phyloP scores from a whole-genome alignment of 257 asterid species.

The Salvia splendens region DNA sequence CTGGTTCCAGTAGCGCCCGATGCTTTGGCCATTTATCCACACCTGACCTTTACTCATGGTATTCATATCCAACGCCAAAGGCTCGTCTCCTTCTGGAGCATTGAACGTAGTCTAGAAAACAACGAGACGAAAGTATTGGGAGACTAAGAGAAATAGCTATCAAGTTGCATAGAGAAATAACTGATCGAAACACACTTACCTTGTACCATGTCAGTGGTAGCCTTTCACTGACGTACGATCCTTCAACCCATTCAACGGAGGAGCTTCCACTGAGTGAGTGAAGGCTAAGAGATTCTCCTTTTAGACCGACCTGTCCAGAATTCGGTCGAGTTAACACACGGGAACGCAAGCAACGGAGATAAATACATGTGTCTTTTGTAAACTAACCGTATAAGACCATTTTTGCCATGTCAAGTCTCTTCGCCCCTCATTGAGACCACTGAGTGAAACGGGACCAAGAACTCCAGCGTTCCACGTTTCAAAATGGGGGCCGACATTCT shows the following conservation, averaged over 20 bases:
- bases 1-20: slow-evolving; percentile 86
- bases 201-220: slow-evolving; percentile 95
- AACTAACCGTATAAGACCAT: slow-evolving; percentile 86
- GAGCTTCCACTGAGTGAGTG: slow-evolving; percentile 90
- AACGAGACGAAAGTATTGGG: slow-evolving; percentile 2
- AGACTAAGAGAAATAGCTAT: slow-evolving; percentile 5
- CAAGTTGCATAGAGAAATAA: slow-evolving; percentile 11
- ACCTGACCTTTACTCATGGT: slow-evolving; percentile 96
- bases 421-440: slow-evolving; percentile 88
- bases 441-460: slow-evolving; percentile 95
- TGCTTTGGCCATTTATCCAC: slow-evolving; percentile 91
- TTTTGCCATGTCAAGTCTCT: slow-evolving; percentile 97
- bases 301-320: slow-evolving; percentile 71
- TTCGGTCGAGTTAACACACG: slow-evolving; percentile 12
- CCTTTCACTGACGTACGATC: slow-evolving; percentile 57
- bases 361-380: neutral
- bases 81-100: slow-evolving; percentile 85
- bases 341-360: neutral
- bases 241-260: slow-evolving; percentile 86
- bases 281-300: slow-evolving; percentile 86
- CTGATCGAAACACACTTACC: slow-evolving; percentile 40
- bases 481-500: slow-evolving; percentile 97
- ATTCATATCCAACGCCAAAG: slow-evolving; percentile 88
- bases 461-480: slow-evolving; percentile 98
- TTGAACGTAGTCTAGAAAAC: slow-evolving; percentile 68